phyloP scores from a whole-genome alignment of 2,329 filamentous ascomycete genomes.

The Dactylellina haptotyla region DNA sequence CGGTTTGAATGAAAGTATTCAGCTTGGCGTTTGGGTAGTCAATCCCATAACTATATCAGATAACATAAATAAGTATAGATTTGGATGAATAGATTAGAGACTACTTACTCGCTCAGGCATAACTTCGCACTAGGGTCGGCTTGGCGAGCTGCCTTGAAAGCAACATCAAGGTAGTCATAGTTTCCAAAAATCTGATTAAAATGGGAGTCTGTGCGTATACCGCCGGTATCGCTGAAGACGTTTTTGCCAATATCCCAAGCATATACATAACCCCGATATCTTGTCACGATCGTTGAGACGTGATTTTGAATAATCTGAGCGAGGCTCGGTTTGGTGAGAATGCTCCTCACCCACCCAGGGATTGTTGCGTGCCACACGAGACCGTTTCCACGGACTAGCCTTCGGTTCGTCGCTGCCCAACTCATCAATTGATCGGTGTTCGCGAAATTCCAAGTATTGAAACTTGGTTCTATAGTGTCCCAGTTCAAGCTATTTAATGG shows the following conservation, averaged over 20 bases:
- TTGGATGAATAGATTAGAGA: background rate
- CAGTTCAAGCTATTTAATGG: slow-evolving; percentile 77
- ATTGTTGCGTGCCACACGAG: slow-evolving; percentile 73
- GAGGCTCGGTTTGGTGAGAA: slow-evolving; percentile 65
- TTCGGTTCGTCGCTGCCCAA: slow-evolving; percentile 68
- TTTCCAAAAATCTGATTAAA: slow-evolving; percentile 23
- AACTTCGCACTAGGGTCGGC: slow-evolving; percentile 27
- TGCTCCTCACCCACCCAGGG: slow-evolving; percentile 69
- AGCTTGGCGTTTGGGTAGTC: slow-evolving; percentile 21
- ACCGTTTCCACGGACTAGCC: slow-evolving; percentile 72
- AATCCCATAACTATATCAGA: background rate
- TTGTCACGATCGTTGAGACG: slow-evolving; percentile 68
- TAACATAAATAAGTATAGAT: background rate
- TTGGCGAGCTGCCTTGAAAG: slow-evolving; percentile 8
- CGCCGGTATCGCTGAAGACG: slow-evolving; percentile 4
- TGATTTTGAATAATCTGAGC: slow-evolving; percentile 70
- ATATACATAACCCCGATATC: slow-evolving; percentile 72
- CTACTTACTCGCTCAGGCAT: slow-evolving; percentile 27
- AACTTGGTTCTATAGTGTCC: slow-evolving; percentile 66
- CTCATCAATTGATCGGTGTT: slow-evolving; percentile 70
- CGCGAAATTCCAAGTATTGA: slow-evolving; percentile 67
- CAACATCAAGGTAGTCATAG: slow-evolving; percentile 10
- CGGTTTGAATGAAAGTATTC: slow-evolving; percentile 3
- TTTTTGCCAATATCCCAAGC: slow-evolving; percentile 62
- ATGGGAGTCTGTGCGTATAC: background rate